phyloP scores from a whole-genome alignment of 306 rosid genomes.

The Sphenostylis stenocarpa region DNA sequence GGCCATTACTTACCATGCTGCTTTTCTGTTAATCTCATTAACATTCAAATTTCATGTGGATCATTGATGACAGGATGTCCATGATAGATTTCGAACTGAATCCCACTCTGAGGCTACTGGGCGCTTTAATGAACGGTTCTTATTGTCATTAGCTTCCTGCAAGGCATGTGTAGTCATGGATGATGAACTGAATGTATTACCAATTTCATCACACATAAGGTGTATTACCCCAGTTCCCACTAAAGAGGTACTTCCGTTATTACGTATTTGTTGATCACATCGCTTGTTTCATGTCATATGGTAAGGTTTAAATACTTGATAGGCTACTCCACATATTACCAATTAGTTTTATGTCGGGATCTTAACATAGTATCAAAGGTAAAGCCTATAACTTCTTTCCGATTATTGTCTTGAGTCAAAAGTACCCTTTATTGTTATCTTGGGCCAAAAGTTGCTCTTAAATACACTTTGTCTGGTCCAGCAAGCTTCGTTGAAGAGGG shows the following conservation, averaged over 20 bases:
- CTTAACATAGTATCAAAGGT: too few relatives aligned
- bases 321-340: too few relatives aligned
- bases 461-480: too few relatives aligned
- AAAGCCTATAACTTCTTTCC: too few relatives aligned
- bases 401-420: too few relatives aligned
- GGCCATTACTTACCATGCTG: constrained; percentile 9
- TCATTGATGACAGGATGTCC: constrained; percentile 76
- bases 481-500: too few relatives aligned
- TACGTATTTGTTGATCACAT: too few relatives aligned
- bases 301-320: too few relatives aligned
- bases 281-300: too few relatives aligned
- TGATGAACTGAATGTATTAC: constrained; percentile 85
- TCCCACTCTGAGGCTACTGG: constrained; percentile 80
- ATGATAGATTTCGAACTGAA: constrained; percentile 91
- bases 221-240: constrained; percentile 64
- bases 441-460: too few relatives aligned
- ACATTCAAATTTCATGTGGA: constrained; percentile 16
- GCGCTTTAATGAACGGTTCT: constrained; percentile 94
- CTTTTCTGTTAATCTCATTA: constrained; percentile 5
- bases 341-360: too few relatives aligned
- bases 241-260: constrained; percentile 61
- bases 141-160: constrained; percentile 86
- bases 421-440: too few relatives aligned
- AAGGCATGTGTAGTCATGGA: constrained; percentile 89
- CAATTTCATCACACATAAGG: constrained; percentile 90